phyloP scores from a whole-genome alignment of 441 rosid species.

The Corymbia citriodora region DNA sequence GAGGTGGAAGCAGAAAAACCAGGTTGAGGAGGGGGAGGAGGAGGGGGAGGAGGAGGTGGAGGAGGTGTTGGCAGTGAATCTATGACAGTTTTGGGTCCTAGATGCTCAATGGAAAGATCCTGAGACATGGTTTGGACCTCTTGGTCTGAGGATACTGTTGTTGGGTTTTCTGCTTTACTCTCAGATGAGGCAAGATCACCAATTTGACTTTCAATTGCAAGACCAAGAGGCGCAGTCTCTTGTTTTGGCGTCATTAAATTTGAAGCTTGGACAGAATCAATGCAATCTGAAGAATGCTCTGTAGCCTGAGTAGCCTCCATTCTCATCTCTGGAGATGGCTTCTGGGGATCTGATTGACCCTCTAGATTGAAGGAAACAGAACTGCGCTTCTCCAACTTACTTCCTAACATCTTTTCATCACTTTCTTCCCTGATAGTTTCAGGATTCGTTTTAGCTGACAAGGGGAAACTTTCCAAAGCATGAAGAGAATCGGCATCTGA shows the following conservation, averaged over 20 bases:
- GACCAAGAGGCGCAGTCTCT: slow-evolving; percentile 40
- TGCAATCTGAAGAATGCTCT: not conserved
- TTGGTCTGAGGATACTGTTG: slow-evolving; percentile 1
- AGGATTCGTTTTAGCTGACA: not conserved
- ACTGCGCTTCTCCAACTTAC: slow-evolving; percentile 16
- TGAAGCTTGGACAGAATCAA: slow-evolving; percentile 29
- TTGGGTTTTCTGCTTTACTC: slow-evolving; percentile 9
- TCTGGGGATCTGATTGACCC: slow-evolving; percentile 16
- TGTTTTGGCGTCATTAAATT: slow-evolving; percentile 35
- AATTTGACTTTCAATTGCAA: slow-evolving; percentile 70
- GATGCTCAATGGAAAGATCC: slow-evolving; percentile 9
- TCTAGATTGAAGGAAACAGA: slow-evolving; percentile 8
- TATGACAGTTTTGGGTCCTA: slow-evolving; percentile 15
- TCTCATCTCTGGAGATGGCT: slow-evolving; percentile 18
- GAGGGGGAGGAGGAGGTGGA: slow-evolving; percentile 14
- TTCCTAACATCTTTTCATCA: not conserved
- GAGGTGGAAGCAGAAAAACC: slow-evolving; percentile 10
- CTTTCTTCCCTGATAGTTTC: not conserved
- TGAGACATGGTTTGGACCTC: slow-evolving; percentile 3
- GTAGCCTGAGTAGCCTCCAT: slow-evolving; percentile 17
- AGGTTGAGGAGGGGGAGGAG: slow-evolving; percentile 7
- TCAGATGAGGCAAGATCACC: slow-evolving; percentile 50
- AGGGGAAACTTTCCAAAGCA: not conserved
- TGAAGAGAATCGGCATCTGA: slow-evolving; percentile 16
- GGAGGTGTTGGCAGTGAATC: slow-evolving; percentile 27